These are phyloP conservation scores for Periconia sp. DNA, from an alignment of 2,329 filamentous ascomycete genomes.

Conservation along the genomic window DNA sequence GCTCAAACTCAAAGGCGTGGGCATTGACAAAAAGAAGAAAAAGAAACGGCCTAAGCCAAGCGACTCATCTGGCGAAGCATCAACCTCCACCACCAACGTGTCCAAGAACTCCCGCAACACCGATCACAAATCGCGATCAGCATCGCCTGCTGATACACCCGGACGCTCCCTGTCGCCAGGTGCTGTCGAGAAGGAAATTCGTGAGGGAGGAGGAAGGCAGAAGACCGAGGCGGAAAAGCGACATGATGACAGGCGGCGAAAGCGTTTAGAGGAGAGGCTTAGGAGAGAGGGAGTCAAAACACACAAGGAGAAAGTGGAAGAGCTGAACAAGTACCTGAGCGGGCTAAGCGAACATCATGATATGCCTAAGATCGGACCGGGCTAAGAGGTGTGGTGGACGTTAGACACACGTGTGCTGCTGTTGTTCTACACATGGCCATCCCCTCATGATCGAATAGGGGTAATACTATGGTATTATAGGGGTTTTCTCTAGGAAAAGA, in stretches of 20 bases:
- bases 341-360: slow-evolving; percentile 96
- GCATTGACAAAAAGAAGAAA: slow-evolving; percentile 66
- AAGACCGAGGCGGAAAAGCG: slow-evolving; percentile 86
- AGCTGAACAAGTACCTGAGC: slow-evolving; percentile 90
- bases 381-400: slow-evolving; percentile 44
- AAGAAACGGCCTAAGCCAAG: slow-evolving; percentile 47
- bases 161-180: slow-evolving; percentile 39
- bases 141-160: slow-evolving; percentile 25
- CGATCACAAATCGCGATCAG: slow-evolving; percentile 7
- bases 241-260: slow-evolving; percentile 78
- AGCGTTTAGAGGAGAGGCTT: slow-evolving; percentile 78
- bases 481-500: no score
- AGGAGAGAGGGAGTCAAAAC: slow-evolving; percentile 88
- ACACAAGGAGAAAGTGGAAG: slow-evolving; percentile 94
- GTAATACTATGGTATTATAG: no score
- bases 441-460: no score
- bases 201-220: slow-evolving; percentile 22
- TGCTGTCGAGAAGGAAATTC: slow-evolving; percentile 25
- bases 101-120: slow-evolving; percentile 19
- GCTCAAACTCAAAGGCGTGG: slow-evolving; percentile 81
- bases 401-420: neutral
- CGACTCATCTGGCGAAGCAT: slow-evolving; percentile 12
- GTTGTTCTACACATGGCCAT: neutral
- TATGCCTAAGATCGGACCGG: slow-evolving; percentile 67
- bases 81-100: slow-evolving; percentile 11